These are phyloP conservation scores for Petunia axillaris DNA, from an alignment of 257 asterid species.

Conservation along the genomic window DNA sequence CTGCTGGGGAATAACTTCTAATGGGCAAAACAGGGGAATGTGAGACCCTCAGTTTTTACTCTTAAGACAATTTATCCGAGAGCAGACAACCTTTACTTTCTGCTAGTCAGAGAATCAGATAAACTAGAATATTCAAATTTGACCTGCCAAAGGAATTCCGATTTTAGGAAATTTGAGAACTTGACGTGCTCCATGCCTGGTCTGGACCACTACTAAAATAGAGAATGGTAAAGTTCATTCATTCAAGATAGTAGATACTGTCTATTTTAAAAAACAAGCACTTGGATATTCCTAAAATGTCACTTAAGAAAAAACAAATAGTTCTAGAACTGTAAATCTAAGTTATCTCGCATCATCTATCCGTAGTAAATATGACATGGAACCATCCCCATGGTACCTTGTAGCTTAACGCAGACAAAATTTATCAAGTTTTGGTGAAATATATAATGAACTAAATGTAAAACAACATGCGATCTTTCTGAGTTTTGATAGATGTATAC, in stretches of 20 bases:
- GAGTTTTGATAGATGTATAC: neutral
- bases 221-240: neutral
- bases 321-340: neutral
- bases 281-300: neutral
- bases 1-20: neutral
- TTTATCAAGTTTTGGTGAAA: neutral
- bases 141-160: slow-evolving; percentile 13
- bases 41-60: neutral
- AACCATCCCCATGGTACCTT: neutral
- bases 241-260: neutral
- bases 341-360: slow-evolving; percentile 7
- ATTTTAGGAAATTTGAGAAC: neutral
- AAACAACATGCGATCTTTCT: neutral
- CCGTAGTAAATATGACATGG: slow-evolving; percentile 7
- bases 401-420: slow-evolving; percentile 10
- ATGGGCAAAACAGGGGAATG: slow-evolving; percentile 13
- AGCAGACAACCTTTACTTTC: slow-evolving; percentile 9
- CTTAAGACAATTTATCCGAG: neutral
- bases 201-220: neutral
- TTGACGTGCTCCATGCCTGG: neutral
- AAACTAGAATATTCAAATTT: neutral
- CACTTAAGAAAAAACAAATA: neutral
- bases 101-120: neutral
- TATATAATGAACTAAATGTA: neutral
- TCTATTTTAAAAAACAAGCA: slow-evolving; percentile 3